These are phyloP conservation scores for Colletotrichum tamarilloi DNA, from an alignment of 2,329 filamentous ascomycete species.

Conservation along the genomic window DNA sequence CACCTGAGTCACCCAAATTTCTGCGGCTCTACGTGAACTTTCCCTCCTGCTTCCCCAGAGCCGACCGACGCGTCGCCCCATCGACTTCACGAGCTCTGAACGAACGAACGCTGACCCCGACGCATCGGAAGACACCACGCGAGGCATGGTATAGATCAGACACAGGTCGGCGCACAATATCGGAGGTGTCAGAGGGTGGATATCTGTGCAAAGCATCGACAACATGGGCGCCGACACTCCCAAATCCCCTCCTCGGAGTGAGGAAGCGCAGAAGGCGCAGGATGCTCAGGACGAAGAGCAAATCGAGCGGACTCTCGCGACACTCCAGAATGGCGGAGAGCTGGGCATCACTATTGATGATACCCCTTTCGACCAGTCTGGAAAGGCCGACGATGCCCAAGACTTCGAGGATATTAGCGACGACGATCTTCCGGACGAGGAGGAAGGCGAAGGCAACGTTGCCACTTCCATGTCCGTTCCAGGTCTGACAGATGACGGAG, in stretches of 20 bases:
- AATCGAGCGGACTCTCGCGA: constrained; percentile 57
- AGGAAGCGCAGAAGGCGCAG: constrained; percentile 55
- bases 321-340: constrained; percentile 51
- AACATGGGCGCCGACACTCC: constrained; percentile 33
- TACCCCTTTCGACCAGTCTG: constrained; percentile 68
- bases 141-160: constrained; percentile 33
- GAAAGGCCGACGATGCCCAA: constrained; percentile 92
- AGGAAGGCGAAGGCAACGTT: constrained; percentile 63
- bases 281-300: constrained; percentile 61
- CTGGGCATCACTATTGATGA: constrained; percentile 56
- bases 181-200: constrained; percentile 32
- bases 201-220: constrained; percentile 26
- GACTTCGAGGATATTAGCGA: constrained; percentile 94
- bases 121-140: constrained; percentile 22
- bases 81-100: constrained; percentile 28
- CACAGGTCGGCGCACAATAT: constrained; percentile 26
- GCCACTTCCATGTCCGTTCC: constrained; percentile 60
- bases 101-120: constrained; percentile 16
- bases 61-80: constrained; percentile 34
- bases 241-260: constrained; percentile 42
- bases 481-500: constrained; percentile 68
- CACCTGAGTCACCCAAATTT: constrained; percentile 37
- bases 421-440: constrained; percentile 88
- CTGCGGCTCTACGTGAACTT: constrained; percentile 35
- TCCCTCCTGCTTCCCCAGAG: constrained; percentile 36